phyloP scores from a whole-genome alignment of 1,284 basidiomycete species.

The Austropuccinia psidii region DNA sequence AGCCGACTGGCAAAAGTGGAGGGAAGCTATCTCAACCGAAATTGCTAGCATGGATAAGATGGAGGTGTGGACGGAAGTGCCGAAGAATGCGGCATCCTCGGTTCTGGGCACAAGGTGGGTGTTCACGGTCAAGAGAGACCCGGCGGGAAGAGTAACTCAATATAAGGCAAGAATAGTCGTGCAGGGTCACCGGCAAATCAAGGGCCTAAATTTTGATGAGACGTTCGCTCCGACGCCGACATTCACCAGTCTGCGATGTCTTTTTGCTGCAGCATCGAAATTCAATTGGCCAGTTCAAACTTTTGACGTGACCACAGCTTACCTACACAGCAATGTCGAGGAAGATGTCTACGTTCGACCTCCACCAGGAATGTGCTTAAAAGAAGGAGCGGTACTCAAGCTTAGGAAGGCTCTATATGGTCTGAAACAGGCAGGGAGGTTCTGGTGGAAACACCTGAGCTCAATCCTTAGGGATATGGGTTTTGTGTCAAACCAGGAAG shows the following conservation, averaged over 20 bases:
- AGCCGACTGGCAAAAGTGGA: too few species aligned
- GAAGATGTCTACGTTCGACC: background rate
- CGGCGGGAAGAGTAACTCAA: background rate
- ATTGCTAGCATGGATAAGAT: background rate
- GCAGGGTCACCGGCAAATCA: background rate
- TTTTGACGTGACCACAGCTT: conserved; percentile 13
- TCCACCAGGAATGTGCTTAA: background rate
- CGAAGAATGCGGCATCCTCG: background rate
- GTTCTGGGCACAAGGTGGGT: background rate
- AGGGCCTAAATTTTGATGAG: background rate
- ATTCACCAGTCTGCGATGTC: background rate
- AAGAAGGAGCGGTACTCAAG: background rate
- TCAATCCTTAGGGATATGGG: background rate
- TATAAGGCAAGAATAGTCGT: background rate
- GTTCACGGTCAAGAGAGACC: background rate
- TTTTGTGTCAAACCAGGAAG: background rate
- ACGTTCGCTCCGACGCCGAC: conserved; percentile 9
- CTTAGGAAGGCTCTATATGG: conserved; percentile 2
- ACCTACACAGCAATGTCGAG: background rate
- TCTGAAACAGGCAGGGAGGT: background rate
- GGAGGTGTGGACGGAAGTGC: background rate
- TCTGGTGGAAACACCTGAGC: background rate
- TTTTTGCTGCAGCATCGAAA: background rate
- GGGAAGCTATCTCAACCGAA: background rate
- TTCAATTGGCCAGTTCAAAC: background rate